phyloP scores from a whole-genome alignment of 2,329 filamentous ascomycete species.

The Aspergillus caelatus region DNA sequence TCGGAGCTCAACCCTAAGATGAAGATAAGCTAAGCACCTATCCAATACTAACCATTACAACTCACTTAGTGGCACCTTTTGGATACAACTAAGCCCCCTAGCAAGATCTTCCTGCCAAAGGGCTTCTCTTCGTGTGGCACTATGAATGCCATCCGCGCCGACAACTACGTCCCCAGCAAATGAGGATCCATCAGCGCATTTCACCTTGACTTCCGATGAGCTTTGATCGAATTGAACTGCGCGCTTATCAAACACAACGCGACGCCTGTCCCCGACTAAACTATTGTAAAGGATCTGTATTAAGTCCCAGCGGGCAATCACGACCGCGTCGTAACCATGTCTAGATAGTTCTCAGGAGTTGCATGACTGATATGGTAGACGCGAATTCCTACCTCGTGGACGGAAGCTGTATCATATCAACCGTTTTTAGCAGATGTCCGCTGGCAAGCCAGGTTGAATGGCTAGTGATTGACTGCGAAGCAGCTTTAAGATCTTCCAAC shows the following conservation, averaged over 20 bases:
- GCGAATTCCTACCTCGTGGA: neutral
- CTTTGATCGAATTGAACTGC: neutral
- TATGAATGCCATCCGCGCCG: neutral
- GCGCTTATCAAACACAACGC: neutral
- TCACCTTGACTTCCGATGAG: neutral
- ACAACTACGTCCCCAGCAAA: neutral
- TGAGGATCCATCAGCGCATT: neutral
- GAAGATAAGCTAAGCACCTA: neutral
- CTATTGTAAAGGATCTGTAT: neutral
- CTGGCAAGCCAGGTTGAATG: neutral
- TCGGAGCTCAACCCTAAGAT: neutral
- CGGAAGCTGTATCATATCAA: neutral
- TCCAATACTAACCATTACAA: neutral
- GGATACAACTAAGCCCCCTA: neutral
- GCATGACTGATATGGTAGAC: neutral
- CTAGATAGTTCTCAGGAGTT: neutral
- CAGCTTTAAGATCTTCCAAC: neutral
- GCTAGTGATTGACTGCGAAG: neutral
- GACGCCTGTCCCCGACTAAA: neutral
- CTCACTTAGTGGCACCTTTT: neutral
- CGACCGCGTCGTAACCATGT: neutral
- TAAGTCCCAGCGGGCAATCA: neutral
- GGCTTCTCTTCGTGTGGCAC: neutral
- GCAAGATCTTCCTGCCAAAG: neutral
- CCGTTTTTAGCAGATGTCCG: neutral